Percentiles rank a stretch among this genome's conserved stretches.
phyloP scores from a whole-genome alignment of 257 asterid genomes.

The Lycium barbarum region DNA sequence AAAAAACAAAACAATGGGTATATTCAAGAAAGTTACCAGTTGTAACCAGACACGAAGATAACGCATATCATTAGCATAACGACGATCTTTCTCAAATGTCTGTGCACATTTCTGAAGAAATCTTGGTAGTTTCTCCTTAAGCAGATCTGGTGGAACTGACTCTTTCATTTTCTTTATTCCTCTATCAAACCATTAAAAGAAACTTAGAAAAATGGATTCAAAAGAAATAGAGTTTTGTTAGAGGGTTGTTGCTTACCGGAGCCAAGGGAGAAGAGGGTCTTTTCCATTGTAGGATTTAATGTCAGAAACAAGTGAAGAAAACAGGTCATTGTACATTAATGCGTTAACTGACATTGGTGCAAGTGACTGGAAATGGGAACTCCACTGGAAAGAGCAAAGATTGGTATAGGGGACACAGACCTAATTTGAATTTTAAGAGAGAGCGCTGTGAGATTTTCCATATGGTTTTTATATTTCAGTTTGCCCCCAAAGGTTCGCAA shows the following conservation, averaged over 20 bases:
- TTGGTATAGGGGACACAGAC: constrained; percentile 6
- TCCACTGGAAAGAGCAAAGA: not conserved
- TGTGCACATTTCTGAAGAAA: constrained; percentile 93
- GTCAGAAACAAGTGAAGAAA: constrained; percentile 76
- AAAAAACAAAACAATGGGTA: not conserved
- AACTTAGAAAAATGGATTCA: not conserved
- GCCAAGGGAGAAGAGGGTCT: constrained; percentile 96
- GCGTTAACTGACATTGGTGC: constrained; percentile 55
- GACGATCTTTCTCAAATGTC: constrained; percentile 70
- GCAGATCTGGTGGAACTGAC: constrained; percentile 70
- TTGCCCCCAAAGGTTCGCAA: not conserved
- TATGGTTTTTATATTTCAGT: not conserved
- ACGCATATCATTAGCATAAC: constrained; percentile 84
- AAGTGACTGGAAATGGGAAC: not conserved
- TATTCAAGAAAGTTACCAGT: constrained; percentile 56
- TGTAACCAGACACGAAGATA: constrained; percentile 95
- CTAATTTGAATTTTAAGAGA: constrained; percentile 35
- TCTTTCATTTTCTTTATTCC: constrained; percentile 84
- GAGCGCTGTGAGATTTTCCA: not conserved
- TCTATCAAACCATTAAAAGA: constrained; percentile 40
- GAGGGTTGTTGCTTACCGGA: constrained; percentile 53
- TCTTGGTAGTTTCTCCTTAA: constrained; percentile 86
- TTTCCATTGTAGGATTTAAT: constrained; percentile 73
- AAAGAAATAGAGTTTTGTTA: not conserved
- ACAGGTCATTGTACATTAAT: constrained; percentile 53